Percentiles rank a stretch among this genome's conserved stretches.
phyloP scores from a whole-genome alignment of 2,329 filamentous ascomycete genomes.

The Pleoardoris graminearum region DNA sequence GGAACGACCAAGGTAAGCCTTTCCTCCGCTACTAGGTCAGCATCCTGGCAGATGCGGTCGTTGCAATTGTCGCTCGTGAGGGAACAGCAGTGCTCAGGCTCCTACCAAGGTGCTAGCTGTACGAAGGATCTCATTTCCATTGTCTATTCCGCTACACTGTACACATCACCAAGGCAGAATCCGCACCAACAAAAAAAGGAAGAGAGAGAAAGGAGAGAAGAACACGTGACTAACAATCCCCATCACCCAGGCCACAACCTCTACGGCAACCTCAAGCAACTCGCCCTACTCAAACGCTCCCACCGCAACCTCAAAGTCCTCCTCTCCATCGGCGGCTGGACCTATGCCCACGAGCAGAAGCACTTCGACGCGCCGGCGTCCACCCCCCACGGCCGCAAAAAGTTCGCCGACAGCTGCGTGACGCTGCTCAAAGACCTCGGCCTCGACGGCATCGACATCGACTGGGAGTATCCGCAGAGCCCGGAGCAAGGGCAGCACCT shows the following conservation, averaged over 20 bases:
- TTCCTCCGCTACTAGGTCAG: too few species aligned
- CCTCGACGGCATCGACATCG: conserved; percentile 51
- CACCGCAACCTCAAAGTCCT: conserved; percentile 78
- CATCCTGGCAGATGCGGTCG: too few species aligned
- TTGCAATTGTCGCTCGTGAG: too few species aligned
- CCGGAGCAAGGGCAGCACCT: conserved; percentile 47
- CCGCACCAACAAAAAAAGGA: too few species aligned
- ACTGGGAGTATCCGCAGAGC: conserved; percentile 53
- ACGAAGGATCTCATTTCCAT: too few species aligned
- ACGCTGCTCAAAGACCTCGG: conserved; percentile 78
- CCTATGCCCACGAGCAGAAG: conserved; percentile 60
- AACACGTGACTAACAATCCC: too few species aligned
- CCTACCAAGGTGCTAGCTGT: too few species aligned
- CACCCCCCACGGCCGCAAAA: conserved; percentile 62
- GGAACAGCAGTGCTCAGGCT: too few species aligned
- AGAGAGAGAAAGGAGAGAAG: too few species aligned
- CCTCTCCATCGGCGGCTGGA: conserved; percentile 83
- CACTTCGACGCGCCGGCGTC: conserved; percentile 75
- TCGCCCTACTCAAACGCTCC: conserved; percentile 74
- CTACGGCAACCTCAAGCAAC: conserved; percentile 77
- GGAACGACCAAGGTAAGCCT: too few species aligned
- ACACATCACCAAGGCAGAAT: too few species aligned
- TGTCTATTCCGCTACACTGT: too few species aligned
- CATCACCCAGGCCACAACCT: conserved; percentile 72
- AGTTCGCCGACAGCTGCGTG: conserved; percentile 73